Evolutionary conservation across 2,329 filamentous ascomycete species (phyloP).

Genomic region (Colletotrichum liriopes): DNA sequence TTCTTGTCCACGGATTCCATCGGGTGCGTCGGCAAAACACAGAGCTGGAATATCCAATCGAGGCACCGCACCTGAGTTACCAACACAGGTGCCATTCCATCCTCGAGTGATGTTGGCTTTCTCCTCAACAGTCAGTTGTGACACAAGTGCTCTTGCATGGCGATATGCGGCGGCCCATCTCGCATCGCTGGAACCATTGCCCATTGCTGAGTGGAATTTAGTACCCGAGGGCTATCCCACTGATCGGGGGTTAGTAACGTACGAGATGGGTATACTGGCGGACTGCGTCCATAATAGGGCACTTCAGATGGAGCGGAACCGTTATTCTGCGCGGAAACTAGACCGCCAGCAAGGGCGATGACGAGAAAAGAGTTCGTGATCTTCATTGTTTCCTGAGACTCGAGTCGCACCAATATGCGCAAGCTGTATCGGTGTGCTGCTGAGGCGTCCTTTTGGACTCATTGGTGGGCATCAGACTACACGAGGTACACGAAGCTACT

Average conservation of each 20-base stretch:
- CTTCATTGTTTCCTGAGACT: conserved; percentile 20
- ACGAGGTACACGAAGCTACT: accelerated
- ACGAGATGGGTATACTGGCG: conserved; percentile 36
- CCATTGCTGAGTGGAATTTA: conserved; percentile 5
- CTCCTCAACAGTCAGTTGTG: conserved; percentile 76
- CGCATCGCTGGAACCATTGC: conserved; percentile 23
- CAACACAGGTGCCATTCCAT: conserved; percentile 56
- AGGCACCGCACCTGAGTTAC: conserved; percentile 63
- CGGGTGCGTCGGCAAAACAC: conserved; percentile 66
- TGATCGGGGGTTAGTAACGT: neutral
- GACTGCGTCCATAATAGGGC: conserved; percentile 36
- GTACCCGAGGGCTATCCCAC: neutral
- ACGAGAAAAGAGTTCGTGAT: neutral
- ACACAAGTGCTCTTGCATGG: conserved; percentile 70
- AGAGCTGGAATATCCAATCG: conserved; percentile 63
- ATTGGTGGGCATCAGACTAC: accelerated
- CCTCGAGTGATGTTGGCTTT: conserved; percentile 65
- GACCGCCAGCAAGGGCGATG: conserved; percentile 13
- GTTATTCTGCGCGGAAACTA: conserved; percentile 14
- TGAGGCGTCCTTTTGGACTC: neutral
- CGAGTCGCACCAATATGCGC: too few relatives aligned
- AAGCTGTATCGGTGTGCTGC: neutral
- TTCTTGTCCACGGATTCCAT: conserved; percentile 64
- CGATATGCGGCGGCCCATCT: conserved; percentile 72
- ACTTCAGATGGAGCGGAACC: conserved; percentile 32